These are phyloP conservation scores for Gaultheria prostrata DNA, from an alignment of 148 eudicot genomes.

Conservation along the genomic window DNA sequence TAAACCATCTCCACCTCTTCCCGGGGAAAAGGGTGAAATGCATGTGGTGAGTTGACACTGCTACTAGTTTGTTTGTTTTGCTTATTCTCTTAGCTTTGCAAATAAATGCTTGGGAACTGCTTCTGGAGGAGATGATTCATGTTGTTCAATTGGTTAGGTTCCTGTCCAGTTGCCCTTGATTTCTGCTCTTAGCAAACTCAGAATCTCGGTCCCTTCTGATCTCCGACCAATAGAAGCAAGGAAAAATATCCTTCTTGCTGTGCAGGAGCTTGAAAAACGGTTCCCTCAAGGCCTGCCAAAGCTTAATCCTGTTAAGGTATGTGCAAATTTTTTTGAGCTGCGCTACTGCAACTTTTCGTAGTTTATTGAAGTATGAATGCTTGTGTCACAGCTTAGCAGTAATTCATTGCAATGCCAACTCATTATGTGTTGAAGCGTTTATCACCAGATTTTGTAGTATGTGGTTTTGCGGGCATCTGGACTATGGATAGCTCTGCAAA, in stretches of 20 bases:
- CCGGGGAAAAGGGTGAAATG: constrained; percentile 99
- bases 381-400: background rate
- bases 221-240: constrained; percentile 88
- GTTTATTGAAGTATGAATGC: background rate
- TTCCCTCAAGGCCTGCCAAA: constrained; percentile 92
- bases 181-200: constrained; percentile 78
- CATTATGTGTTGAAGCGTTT: background rate
- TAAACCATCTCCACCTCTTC: constrained; percentile 87
- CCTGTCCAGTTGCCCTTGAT: constrained; percentile 90
- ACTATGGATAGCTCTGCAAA: background rate
- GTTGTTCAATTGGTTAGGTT: constrained; percentile 45
- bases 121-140: constrained; percentile 8
- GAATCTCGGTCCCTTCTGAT: constrained; percentile 76
- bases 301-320: constrained; percentile 94
- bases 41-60: constrained; percentile 74
- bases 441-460: background rate
- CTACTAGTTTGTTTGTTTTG: constrained; percentile 11
- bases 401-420: background rate
- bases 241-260: constrained; percentile 80
- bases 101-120: constrained; percentile 12
- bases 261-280: constrained; percentile 83
- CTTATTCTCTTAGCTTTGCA: constrained; percentile 6
- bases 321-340: background rate
- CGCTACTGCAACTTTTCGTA: background rate
- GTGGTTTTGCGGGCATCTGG: background rate